Percentiles rank a stretch among this genome's conserved stretches.
These are phyloP conservation scores for Ascochyta viciae-villosae DNA, from an alignment of 2,329 filamentous ascomycete genomes.

Conservation along the genomic window DNA sequence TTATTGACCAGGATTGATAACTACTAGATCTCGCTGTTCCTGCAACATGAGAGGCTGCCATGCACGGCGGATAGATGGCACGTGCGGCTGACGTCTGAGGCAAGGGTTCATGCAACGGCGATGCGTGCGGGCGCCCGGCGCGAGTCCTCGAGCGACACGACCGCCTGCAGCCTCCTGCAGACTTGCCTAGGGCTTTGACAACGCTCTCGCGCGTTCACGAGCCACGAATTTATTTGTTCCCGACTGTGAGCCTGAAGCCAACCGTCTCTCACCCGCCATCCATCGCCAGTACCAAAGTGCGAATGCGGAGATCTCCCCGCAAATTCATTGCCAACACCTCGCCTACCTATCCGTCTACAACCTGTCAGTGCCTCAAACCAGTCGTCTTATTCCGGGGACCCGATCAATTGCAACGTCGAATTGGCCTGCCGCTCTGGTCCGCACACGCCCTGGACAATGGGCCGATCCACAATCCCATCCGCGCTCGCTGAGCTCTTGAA, in stretches of 20 bases:
- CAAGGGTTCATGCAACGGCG: slow-evolving; percentile 4
- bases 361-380: not conserved
- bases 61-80: not conserved
- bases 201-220: too few species aligned
- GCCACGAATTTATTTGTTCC: too few species aligned
- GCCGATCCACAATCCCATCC: slow-evolving; percentile 44
- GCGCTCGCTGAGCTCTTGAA: slow-evolving; percentile 49
- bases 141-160: slow-evolving; percentile 9
- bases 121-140: slow-evolving; percentile 1
- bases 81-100: slow-evolving; percentile 21
- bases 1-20: too few species aligned
- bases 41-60: too few species aligned
- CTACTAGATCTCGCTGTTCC: too few species aligned
- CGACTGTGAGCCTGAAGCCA: not conserved
- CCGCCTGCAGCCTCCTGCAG: slow-evolving; percentile 5
- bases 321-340: slow-evolving; percentile 10
- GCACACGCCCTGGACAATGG: slow-evolving; percentile 33
- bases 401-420: not conserved
- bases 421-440: not conserved
- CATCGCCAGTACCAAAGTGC: slow-evolving; percentile 3
- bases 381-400: too few species aligned
- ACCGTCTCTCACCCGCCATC: not conserved
- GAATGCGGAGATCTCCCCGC: slow-evolving; percentile 25
- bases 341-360: not conserved
- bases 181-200: too few species aligned